phyloP scores from a whole-genome alignment of 805 yeast species.

The Barnettozyma vustinii region DNA sequence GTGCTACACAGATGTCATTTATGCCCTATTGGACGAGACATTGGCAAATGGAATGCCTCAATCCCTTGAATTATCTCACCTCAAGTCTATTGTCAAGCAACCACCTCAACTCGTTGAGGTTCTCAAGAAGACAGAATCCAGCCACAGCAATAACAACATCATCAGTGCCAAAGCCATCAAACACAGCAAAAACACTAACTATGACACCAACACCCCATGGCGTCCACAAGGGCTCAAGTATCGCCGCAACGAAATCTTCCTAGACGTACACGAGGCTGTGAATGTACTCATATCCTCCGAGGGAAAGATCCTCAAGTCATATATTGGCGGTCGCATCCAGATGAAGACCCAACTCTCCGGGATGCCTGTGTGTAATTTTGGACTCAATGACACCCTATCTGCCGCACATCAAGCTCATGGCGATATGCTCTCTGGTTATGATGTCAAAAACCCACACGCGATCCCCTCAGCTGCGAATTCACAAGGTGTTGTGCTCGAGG shows the following conservation, averaged over 20 bases:
- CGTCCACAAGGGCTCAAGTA: conserved; percentile 65
- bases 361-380: conserved; percentile 78
- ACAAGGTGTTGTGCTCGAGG: conserved; percentile 52
- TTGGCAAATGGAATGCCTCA: conserved; percentile 78
- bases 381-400: conserved; percentile 53
- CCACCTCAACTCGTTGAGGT: conserved; percentile 14
- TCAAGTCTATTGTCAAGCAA: conserved; percentile 30
- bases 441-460: conserved; percentile 26
- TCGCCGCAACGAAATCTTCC: conserved; percentile 72
- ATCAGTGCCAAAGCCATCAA: not conserved
- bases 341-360: conserved; percentile 74
- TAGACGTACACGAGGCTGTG: conserved; percentile 72
- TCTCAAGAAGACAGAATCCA: not conserved
- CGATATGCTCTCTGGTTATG: conserved; percentile 25
- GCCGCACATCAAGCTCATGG: conserved; percentile 17
- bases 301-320: conserved; percentile 60
- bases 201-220: conserved; percentile 45
- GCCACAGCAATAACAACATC: not conserved
- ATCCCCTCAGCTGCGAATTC: conserved; percentile 20
- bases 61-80: conserved; percentile 45
- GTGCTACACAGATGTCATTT: conserved; percentile 61
- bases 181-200: conserved; percentile 5
- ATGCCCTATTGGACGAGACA: conserved; percentile 73
- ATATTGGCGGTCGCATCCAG: conserved; percentile 70
- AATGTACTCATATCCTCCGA: conserved; percentile 62